Conservation (phyloP, 345 rosid species). For the Angophora floribunda region DNA sequence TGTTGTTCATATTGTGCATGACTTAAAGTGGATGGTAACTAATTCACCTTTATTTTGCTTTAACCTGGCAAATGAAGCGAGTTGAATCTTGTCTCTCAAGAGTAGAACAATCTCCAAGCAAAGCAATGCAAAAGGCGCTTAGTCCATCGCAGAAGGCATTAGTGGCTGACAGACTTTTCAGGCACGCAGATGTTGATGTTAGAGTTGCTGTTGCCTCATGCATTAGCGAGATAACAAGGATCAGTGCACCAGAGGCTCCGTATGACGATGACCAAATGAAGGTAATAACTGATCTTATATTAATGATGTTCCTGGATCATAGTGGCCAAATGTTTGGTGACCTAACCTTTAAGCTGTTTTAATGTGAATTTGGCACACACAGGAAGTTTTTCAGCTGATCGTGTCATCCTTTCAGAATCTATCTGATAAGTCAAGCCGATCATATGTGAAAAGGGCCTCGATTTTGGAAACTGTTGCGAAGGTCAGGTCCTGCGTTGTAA, state of each 20-base stretch:
- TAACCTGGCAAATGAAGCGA: slow-evolving; percentile 32
- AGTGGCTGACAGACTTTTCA: slow-evolving; percentile 47
- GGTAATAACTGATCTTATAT: slow-evolving; percentile 18
- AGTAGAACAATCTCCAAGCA: slow-evolving; percentile 82
- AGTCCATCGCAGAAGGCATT: slow-evolving; percentile 62
- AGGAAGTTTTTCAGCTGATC: slow-evolving; percentile 88
- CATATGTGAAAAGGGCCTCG: slow-evolving; percentile 59
- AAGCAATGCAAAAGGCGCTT: slow-evolving; percentile 65
- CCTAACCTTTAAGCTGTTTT: not conserved
- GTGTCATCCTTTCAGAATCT: slow-evolving; percentile 80
- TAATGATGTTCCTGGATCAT: not conserved
- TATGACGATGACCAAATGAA: slow-evolving; percentile 86
- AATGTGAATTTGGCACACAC: not conserved
- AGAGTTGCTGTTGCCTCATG: slow-evolving; percentile 90
- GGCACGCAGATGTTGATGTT: slow-evolving; percentile 63
- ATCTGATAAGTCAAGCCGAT: slow-evolving; percentile 53
- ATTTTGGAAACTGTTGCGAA: slow-evolving; percentile 97
- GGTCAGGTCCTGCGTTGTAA: slow-evolving; percentile 94
- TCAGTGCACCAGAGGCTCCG: slow-evolving; percentile 98
- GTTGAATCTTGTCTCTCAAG: slow-evolving; percentile 48
- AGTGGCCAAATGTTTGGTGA: not conserved
- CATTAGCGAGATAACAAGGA: slow-evolving; percentile 95
- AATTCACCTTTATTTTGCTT: not conserved
- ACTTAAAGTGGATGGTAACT: not conserved
- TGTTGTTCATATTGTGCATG: not conserved